Conservation (phyloP, 164 flowering plant genomes). For the Chimonanthus praecox region DNA sequence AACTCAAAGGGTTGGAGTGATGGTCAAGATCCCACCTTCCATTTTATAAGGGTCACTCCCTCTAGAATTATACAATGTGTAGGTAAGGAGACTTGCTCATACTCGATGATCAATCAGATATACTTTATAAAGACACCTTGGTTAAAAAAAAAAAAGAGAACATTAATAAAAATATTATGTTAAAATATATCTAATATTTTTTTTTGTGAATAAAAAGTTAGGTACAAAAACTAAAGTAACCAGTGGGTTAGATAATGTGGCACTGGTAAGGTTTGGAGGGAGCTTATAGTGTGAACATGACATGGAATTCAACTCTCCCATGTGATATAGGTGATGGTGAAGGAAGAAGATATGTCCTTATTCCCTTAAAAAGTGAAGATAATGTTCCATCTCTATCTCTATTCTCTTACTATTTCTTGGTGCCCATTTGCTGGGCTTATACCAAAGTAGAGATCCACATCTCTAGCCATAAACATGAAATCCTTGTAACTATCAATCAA, state of each 20-base stretch:
- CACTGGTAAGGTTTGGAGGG: too few relatives aligned
- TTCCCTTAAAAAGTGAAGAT: constrained; percentile 8
- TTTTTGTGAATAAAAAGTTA: too few relatives aligned
- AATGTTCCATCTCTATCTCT: constrained; percentile 3
- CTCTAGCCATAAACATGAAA: constrained; percentile 4
- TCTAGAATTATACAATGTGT: too few relatives aligned
- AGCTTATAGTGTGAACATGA: not conserved
- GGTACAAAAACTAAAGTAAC: not conserved
- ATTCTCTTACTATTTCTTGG: not conserved
- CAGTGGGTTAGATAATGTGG: not conserved
- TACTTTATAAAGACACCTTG: too few relatives aligned
- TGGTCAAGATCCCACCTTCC: too few relatives aligned
- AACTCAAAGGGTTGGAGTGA: too few relatives aligned
- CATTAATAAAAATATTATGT: too few relatives aligned
- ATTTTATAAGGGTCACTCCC: too few relatives aligned
- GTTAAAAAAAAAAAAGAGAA: too few relatives aligned
- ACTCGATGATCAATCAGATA: too few relatives aligned
- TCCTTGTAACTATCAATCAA: not conserved
- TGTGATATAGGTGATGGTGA: constrained; percentile 1
- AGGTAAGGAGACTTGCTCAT: too few relatives aligned
- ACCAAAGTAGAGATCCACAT: constrained; percentile 1
- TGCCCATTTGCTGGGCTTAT: not conserved
- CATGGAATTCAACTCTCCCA: not conserved
- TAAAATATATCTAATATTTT: too few relatives aligned
- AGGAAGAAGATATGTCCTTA: not conserved